Conservation (phyloP, 768 basidiomycete species). For the Tricholoma matsutake region DNA sequence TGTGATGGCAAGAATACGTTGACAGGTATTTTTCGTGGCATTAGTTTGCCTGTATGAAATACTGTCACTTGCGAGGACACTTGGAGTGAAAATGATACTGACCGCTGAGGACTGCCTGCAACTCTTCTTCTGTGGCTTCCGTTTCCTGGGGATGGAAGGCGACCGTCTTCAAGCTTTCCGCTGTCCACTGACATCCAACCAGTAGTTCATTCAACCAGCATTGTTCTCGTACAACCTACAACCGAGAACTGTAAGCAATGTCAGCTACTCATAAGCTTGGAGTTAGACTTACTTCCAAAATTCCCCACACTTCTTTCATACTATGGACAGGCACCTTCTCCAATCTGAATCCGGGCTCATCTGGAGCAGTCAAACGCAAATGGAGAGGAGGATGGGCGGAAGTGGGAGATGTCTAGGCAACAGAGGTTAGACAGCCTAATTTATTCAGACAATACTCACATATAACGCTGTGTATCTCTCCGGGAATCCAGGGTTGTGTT, state of each 20-base stretch:
- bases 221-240: conserved; percentile 74
- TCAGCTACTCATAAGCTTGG: neutral
- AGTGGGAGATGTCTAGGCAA: conserved; percentile 57
- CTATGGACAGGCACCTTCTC: conserved; percentile 69
- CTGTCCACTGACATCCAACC: conserved; percentile 55
- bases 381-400: conserved; percentile 66
- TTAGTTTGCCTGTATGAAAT: conserved; percentile 41
- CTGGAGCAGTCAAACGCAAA: conserved; percentile 62
- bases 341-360: conserved; percentile 74
- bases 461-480: conserved; percentile 69
- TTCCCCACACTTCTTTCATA: conserved; percentile 71
- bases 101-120: conserved; percentile 67
- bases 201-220: conserved; percentile 83
- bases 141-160: conserved; percentile 29
- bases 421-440: conserved; percentile 1
- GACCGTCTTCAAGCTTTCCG: conserved; percentile 41
- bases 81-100: conserved; percentile 13
- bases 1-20: conserved; percentile 59
- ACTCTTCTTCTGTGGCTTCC: conserved; percentile 49
- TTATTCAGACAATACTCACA: conserved; percentile 38
- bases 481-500: conserved; percentile 41
- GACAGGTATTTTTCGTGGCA: conserved; percentile 66
- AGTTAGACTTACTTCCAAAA: conserved; percentile 55
- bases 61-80: conserved; percentile 8
- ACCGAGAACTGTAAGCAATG: conserved; percentile 1